phyloP scores from a whole-genome alignment of 148 eudicot species.

The Rhododendron ovatum region DNA sequence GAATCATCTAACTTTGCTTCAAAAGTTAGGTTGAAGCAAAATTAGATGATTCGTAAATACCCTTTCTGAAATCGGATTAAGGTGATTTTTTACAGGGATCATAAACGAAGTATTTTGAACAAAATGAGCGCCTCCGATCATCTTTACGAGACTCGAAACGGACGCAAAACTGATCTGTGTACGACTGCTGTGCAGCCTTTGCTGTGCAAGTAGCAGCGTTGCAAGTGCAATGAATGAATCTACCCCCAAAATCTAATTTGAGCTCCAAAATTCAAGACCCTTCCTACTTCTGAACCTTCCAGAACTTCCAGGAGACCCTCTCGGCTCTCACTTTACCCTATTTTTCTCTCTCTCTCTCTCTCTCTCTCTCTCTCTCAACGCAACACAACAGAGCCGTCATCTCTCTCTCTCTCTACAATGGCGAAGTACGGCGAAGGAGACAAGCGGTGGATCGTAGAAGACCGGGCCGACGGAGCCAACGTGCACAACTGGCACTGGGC shows the following conservation, averaged over 20 bases:
- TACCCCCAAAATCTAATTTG: background rate
- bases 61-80: too few relatives aligned
- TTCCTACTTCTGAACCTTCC: slow-evolving; percentile 8
- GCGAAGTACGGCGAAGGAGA: slow-evolving; percentile 94
- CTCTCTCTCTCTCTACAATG: slow-evolving; percentile 34
- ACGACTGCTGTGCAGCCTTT: too few relatives aligned
- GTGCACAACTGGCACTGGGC: slow-evolving; percentile 99
- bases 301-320: background rate
- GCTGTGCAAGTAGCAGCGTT: too few relatives aligned
- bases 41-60: too few relatives aligned
- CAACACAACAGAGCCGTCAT: background rate
- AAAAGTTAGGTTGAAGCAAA: too few relatives aligned
- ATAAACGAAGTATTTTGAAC: too few relatives aligned
- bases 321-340: background rate
- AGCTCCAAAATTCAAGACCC: slow-evolving; percentile 15
- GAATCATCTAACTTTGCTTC: too few relatives aligned
- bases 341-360: background rate
- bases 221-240: too few relatives aligned
- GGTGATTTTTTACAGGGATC: too few relatives aligned
- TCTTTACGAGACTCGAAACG: too few relatives aligned
- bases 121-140: too few relatives aligned
- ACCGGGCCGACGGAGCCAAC: slow-evolving; percentile 85
- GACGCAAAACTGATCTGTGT: too few relatives aligned
- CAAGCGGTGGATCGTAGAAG: slow-evolving; percentile 85
- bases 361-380: background rate